Percentiles rank a stretch among this genome's conserved stretches.
phyloP scores from a whole-genome alignment of 352 stramenopile genomes.

The Phytophthora constricta region DNA sequence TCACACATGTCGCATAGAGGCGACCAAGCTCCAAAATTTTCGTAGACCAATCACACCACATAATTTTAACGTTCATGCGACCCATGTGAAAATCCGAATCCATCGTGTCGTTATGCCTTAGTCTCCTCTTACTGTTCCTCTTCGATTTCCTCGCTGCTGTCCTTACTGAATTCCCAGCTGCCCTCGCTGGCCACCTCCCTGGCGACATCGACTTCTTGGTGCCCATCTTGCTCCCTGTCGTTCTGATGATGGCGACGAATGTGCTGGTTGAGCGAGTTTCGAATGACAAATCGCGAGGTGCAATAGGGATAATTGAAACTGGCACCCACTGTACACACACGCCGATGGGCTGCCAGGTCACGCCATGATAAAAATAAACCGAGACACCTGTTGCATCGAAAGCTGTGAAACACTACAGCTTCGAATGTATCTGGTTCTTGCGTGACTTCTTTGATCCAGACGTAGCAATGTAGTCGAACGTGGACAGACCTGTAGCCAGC shows the following conservation, averaged over 20 bases:
- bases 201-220: not conserved
- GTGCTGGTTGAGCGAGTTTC: not conserved
- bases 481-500: not conserved
- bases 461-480: not conserved
- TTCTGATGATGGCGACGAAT: not conserved
- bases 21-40: no score
- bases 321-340: not conserved
- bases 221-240: not conserved
- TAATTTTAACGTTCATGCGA: no score
- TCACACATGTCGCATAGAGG: no score
- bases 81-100: no score
- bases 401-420: not conserved
- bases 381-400: not conserved
- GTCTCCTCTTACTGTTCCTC: no score
- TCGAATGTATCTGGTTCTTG: not conserved
- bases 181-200: not conserved
- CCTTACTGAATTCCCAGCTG: not conserved
- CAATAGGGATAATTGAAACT: not conserved
- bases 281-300: not conserved
- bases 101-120: no score
- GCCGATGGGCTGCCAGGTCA: not conserved
- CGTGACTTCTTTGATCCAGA: not conserved
- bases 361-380: not conserved
- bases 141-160: not conserved
- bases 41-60: no score